Percentiles rank a stretch among this genome's conserved stretches.
Evolutionary conservation across 805 yeast genomes (phyloP).

Genomic region (Teunomyces barrocoloradensis): DNA sequence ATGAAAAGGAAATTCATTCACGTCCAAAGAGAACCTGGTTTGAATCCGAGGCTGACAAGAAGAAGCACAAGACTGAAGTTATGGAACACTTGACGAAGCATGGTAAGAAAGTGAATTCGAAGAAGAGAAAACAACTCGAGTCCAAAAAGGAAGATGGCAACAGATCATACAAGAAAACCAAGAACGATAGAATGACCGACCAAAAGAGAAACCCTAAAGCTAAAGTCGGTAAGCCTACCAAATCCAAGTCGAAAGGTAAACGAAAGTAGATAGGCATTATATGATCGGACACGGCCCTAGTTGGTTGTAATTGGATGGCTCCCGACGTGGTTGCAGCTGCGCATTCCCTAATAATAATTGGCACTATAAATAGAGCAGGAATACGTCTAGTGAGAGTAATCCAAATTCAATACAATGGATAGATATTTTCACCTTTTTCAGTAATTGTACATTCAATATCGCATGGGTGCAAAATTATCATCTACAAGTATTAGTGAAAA

Average conservation of each 20-base stretch:
- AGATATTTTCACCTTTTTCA: too few species aligned
- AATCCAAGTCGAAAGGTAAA: slow-evolving; percentile 5
- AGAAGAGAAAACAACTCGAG: slow-evolving; percentile 70
- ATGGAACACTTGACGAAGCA: slow-evolving; percentile 43
- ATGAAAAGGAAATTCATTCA: slow-evolving; percentile 76
- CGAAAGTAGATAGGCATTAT: background rate
- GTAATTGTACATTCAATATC: too few species aligned
- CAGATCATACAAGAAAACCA: slow-evolving; percentile 78
- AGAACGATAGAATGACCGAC: slow-evolving; percentile 59
- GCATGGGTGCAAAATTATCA: too few species aligned
- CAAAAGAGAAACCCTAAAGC: slow-evolving; percentile 36
- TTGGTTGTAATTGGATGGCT: too few species aligned
- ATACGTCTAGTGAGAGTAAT: too few species aligned
- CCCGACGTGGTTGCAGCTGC: too few species aligned
- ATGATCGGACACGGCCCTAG: background rate
- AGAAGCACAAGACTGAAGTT: slow-evolving; percentile 36
- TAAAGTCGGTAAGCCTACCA: slow-evolving; percentile 8
- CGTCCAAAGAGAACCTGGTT: slow-evolving; percentile 98
- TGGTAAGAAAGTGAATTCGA: slow-evolving; percentile 59
- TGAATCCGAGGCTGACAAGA: slow-evolving; percentile 58
- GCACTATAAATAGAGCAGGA: too few species aligned
- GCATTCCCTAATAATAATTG: too few species aligned
- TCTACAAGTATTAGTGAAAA: too few species aligned
- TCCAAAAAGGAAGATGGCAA: slow-evolving; percentile 48
- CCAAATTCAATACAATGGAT: too few species aligned